Base-by-base conservation (phyloP, 768 basidiomycete genomes). In the Hypholoma sublateritium region DNA sequence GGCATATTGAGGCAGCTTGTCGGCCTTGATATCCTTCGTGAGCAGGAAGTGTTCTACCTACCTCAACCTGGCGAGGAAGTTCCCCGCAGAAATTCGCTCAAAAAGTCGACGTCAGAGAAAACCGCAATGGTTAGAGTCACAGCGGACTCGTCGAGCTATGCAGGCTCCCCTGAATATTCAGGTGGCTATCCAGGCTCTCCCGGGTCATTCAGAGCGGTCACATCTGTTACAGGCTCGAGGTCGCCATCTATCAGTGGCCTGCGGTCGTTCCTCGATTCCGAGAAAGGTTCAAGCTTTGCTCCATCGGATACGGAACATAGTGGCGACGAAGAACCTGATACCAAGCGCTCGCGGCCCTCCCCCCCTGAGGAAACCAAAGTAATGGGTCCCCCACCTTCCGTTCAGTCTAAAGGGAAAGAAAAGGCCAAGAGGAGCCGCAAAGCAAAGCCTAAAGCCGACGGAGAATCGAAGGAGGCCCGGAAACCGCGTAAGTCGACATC, bases 1-100 rank as follows among this genome's bases (percentile, higher is more conserved):
- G 80, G 83, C 48, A 70, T 79, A 32, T 67, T 89, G 42, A 77
- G 85, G 36, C 78, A 84, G 50, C 74, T 89, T 34, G 85, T 87
- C 16, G 86, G 87, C 9, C 74, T 84, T 14, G 86, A 88, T 56
- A 73, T 88, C 47, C 69, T 87, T 46, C 80, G 83, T 12, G 86
- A 88, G 59, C 77, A 82, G 41, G 87, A 88, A 59, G 77, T 88
- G 2, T 87, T 77, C 64, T 89, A 87, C 63, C 67, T 88, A 11
- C 84, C 85, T 0, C 70, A 69, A 46, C 74, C 73, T 8, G 83
- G 78, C 17, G 82, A 83, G 60, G 74, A 77, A 35, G 60, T 67
- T 56, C 58, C 62, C 7, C 72, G 66, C 37, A 71, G 64, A 52
- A 42, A 58, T 21, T 50, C 60, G 17, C 45, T 56, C 19, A 58